phyloP scores from a whole-genome alignment of 75 land plant species.

The Pseudotsuga menziesii region DNA sequence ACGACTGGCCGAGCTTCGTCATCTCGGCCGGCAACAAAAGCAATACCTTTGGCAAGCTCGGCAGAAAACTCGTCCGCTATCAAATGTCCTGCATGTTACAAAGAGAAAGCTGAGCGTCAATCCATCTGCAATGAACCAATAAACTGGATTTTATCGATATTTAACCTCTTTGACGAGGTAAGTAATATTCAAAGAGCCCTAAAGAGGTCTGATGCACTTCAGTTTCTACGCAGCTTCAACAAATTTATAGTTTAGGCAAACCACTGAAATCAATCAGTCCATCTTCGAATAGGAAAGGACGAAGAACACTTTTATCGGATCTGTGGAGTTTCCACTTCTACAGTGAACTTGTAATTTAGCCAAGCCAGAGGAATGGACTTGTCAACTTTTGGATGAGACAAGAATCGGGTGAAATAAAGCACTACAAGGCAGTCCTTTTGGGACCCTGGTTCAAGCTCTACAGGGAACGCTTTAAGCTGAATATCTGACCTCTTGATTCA shows the following conservation, averaged over 20 bases:
- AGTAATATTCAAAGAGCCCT: neutral
- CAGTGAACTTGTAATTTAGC: neutral
- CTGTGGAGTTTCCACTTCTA: neutral
- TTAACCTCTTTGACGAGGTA: neutral
- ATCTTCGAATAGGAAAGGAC: neutral
- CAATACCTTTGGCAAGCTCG: constrained; percentile 78
- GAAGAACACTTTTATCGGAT: neutral
- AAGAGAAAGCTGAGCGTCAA: neutral
- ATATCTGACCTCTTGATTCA: neutral
- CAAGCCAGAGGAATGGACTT: neutral
- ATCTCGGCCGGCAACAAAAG: constrained; percentile 88
- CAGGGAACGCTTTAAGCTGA: neutral
- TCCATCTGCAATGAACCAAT: neutral
- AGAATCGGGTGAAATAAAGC: neutral
- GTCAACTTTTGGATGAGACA: neutral
- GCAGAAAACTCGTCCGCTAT: constrained; percentile 94
- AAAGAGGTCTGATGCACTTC: neutral
- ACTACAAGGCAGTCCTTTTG: too few species aligned
- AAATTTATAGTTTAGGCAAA: neutral
- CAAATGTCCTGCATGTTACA: constrained; percentile 51
- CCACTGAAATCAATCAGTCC: neutral
- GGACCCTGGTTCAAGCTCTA: constrained; percentile 4
- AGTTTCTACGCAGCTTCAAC: neutral
- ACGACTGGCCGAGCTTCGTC: constrained; percentile 74
- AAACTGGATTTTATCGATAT: neutral